phyloP scores from a whole-genome alignment of 1,284 basidiomycete species.

The Coniferiporia sulphurascens region DNA sequence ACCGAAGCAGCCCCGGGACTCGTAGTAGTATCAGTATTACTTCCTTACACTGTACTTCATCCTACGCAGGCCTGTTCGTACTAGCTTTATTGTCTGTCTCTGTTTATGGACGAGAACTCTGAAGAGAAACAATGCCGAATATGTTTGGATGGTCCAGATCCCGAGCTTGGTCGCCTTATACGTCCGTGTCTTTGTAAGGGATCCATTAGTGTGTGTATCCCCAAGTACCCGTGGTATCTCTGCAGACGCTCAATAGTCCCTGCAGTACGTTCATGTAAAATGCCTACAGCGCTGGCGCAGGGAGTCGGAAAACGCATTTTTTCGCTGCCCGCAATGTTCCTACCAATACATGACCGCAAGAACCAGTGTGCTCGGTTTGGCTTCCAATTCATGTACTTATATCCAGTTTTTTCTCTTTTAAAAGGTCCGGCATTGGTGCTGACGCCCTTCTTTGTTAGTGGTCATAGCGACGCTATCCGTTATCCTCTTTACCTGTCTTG shows the following conservation, averaged over 20 bases:
- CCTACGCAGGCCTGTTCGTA: background rate
- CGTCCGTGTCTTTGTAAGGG: constrained; percentile 75
- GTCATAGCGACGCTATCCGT: constrained; percentile 60
- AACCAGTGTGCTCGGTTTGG: constrained; percentile 62
- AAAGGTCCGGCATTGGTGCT: background rate
- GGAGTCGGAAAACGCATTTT: constrained; percentile 59
- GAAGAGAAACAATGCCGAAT: constrained; percentile 67
- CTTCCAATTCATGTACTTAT: constrained; percentile 58
- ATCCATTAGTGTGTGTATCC: constrained; percentile 62
- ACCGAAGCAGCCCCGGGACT: too few relatives aligned
- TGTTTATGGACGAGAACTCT: constrained; percentile 1
- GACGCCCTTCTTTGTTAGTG: constrained; percentile 35
- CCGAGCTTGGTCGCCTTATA: constrained; percentile 61
- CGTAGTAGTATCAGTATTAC: too few relatives aligned
- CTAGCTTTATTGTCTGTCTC: background rate
- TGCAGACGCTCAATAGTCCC: constrained; percentile 5
- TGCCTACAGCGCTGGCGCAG: constrained; percentile 73
- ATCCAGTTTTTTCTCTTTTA: constrained; percentile 20
- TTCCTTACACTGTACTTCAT: background rate
- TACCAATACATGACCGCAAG: constrained; percentile 71
- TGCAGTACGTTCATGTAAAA: constrained; percentile 68
- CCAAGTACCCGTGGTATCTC: background rate
- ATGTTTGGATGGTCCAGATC: constrained; percentile 63
- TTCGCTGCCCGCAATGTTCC: constrained; percentile 68
- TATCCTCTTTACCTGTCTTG: constrained; percentile 60